phyloP scores from a whole-genome alignment of 495 filamentous ascomycete species.

The Tricharina praecox region DNA sequence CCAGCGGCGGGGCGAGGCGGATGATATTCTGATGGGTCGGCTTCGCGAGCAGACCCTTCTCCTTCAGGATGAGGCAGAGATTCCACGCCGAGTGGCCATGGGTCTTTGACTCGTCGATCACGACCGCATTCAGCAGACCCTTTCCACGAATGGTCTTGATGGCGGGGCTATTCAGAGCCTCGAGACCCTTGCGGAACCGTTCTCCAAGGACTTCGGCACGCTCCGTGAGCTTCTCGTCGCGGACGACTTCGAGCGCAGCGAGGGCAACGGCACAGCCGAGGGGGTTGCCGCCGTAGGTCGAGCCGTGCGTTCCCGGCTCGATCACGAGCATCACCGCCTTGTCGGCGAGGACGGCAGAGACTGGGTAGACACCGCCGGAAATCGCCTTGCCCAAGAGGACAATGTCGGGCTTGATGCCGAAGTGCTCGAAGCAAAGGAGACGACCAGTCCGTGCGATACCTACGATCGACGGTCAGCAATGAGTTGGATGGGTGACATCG shows the following conservation, averaged over 20 bases:
- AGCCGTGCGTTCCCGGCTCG: slow-evolving; percentile 91
- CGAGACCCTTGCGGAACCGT: slow-evolving; percentile 66
- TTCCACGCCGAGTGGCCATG: slow-evolving; percentile 90
- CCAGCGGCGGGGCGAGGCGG: slow-evolving; percentile 72
- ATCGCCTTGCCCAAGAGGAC: slow-evolving; percentile 94
- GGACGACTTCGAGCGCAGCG: slow-evolving; percentile 81
- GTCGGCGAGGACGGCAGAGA: slow-evolving; percentile 76
- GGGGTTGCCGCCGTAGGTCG: slow-evolving; percentile 94
- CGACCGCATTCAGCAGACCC: slow-evolving; percentile 86
- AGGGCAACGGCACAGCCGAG: slow-evolving; percentile 94
- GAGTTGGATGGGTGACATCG: neutral
- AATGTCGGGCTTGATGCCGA: slow-evolving; percentile 84
- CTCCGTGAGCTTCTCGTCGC: slow-evolving; percentile 76
- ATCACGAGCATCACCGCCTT: slow-evolving; percentile 94
- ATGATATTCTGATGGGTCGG: slow-evolving; percentile 98
- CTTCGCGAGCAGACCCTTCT: slow-evolving; percentile 91
- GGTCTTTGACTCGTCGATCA: slow-evolving; percentile 81
- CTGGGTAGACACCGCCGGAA: slow-evolving; percentile 95
- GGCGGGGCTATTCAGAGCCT: slow-evolving; percentile 52
- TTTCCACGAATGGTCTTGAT: slow-evolving; percentile 78
- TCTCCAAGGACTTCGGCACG: slow-evolving; percentile 64
- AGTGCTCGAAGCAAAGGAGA: slow-evolving; percentile 88
- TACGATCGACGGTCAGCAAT: neutral
- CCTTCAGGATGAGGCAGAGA: slow-evolving; percentile 85
- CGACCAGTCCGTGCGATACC: slow-evolving; percentile 87